These are phyloP conservation scores for Hydnomerulius pinastri DNA, from an alignment of 768 basidiomycete species.

Conservation along the genomic window DNA sequence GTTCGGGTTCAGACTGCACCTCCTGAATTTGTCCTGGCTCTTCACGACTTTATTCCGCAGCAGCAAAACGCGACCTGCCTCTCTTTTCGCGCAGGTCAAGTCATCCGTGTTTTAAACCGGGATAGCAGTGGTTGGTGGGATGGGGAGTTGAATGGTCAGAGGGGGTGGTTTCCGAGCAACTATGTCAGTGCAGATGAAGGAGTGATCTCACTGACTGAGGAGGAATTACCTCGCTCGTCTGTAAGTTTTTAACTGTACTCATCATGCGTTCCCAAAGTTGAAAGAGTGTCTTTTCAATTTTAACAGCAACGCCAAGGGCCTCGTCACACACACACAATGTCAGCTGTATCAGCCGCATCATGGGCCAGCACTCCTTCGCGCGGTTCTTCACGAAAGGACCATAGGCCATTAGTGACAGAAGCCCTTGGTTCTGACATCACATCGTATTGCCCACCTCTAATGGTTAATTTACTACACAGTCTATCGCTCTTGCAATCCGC, in stretches of 20 bases:
- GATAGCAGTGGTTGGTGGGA: slow-evolving; percentile 98
- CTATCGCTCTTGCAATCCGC: slow-evolving; percentile 85
- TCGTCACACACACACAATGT: slow-evolving; percentile 53
- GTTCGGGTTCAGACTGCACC: slow-evolving; percentile 38
- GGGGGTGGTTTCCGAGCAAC: slow-evolving; percentile 99
- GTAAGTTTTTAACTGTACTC: slow-evolving; percentile 34
- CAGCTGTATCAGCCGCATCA: slow-evolving; percentile 52
- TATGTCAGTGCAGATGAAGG: slow-evolving; percentile 76
- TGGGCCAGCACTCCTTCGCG: slow-evolving; percentile 51
- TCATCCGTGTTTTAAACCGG: slow-evolving; percentile 87
- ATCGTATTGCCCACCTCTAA: slow-evolving; percentile 73
- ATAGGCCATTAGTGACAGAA: slow-evolving; percentile 47
- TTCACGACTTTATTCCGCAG: slow-evolving; percentile 86
- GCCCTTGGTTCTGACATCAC: slow-evolving; percentile 52
- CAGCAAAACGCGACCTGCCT: slow-evolving; percentile 78
- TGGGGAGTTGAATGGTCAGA: slow-evolving; percentile 82
- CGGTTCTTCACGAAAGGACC: slow-evolving; percentile 39
- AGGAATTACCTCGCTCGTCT: slow-evolving; percentile 49
- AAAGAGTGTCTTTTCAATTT: slow-evolving; percentile 7
- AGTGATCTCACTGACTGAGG: slow-evolving; percentile 51
- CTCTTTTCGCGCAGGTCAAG: slow-evolving; percentile 85
- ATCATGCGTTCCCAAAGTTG: neutral
- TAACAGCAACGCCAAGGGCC: slow-evolving; percentile 33
- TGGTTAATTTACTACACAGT: slow-evolving; percentile 83
- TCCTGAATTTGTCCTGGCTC: slow-evolving; percentile 81